Evolutionary conservation across 2,329 filamentous ascomycete genomes (phyloP).

Genomic region (Ploettnerulaceae sp.): DNA sequence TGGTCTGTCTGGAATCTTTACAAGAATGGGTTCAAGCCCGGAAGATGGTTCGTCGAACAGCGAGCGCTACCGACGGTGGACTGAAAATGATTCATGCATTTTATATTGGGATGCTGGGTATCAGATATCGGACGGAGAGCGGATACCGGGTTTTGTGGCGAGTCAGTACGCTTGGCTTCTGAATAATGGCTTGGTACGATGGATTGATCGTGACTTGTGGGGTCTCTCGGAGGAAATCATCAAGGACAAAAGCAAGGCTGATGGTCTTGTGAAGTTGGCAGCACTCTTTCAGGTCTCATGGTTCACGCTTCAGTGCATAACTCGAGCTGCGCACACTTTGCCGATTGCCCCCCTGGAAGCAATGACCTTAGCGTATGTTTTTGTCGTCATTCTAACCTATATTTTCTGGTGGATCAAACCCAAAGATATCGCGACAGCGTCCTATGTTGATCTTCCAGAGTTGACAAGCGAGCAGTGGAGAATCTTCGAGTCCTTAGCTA

Average conservation of each 20-base stretch:
- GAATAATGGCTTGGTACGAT: slow-evolving; percentile 28
- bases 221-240: slow-evolving; percentile 30
- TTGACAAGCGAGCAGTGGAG: slow-evolving; percentile 25
- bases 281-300: slow-evolving; percentile 32
- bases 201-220: slow-evolving; percentile 30
- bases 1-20: slow-evolving; percentile 34
- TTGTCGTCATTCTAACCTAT: slow-evolving; percentile 34
- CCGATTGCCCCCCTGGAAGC: slow-evolving; percentile 36
- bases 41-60: slow-evolving; percentile 30
- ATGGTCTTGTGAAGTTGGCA: slow-evolving; percentile 31
- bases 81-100: slow-evolving; percentile 33
- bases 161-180: slow-evolving; percentile 35
- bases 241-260: slow-evolving; percentile 35
- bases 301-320: slow-evolving; percentile 34
- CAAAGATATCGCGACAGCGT: slow-evolving; percentile 35
- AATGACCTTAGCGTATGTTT: slow-evolving; percentile 37
- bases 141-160: slow-evolving; percentile 33
- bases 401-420: slow-evolving; percentile 38
- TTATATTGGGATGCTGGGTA: slow-evolving; percentile 35
- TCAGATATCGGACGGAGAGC: slow-evolving; percentile 29
- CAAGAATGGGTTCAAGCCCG: slow-evolving; percentile 35
- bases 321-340: slow-evolving; percentile 31
- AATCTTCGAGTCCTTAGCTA: slow-evolving; percentile 28
- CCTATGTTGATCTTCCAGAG: slow-evolving; percentile 29
- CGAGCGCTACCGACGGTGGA: slow-evolving; percentile 23